Evolutionary conservation across 768 basidiomycete genomes (phyloP).

Genomic region (Mycena rebaudengoi): DNA sequence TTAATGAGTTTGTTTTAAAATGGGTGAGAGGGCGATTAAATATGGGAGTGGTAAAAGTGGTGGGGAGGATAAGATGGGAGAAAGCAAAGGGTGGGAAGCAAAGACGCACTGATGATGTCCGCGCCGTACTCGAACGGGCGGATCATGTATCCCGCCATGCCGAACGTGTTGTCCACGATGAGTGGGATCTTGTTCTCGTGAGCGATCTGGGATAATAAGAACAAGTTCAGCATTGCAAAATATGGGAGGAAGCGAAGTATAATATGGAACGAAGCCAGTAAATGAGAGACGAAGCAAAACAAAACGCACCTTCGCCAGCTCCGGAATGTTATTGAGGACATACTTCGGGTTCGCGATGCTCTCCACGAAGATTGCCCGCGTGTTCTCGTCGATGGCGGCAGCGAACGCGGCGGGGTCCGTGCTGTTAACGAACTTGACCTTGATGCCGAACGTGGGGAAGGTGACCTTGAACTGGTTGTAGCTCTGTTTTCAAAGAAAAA

Average conservation of each 20-base stretch:
- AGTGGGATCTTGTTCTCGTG: conserved; percentile 78
- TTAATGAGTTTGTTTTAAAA: background rate
- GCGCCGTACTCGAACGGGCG: conserved; percentile 79
- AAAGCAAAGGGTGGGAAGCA: too few species aligned
- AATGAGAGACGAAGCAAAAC: background rate
- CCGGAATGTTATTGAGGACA: conserved; percentile 70
- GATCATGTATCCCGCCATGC: conserved; percentile 76
- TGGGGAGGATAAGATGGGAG: too few species aligned
- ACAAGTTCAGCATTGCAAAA: background rate
- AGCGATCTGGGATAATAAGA: conserved; percentile 56
- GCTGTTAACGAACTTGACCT: conserved; percentile 67
- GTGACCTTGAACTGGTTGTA: conserved; percentile 83
- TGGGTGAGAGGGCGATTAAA: background rate
- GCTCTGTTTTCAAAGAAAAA: conserved; percentile 47
- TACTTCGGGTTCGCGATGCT: conserved; percentile 85
- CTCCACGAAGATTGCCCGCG: conserved; percentile 81
- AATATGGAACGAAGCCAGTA: background rate
- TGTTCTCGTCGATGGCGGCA: conserved; percentile 77
- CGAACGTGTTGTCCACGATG: conserved; percentile 85
- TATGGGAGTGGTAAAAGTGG: too few species aligned
- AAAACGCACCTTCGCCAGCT: conserved; percentile 68
- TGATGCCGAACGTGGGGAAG: conserved; percentile 74
- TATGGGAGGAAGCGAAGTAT: background rate
- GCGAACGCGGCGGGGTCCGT: conserved; percentile 65
- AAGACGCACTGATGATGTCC: conserved; percentile 74